phyloP scores from a whole-genome alignment of 2,329 filamentous ascomycete genomes.

The Triangularia setosa region DNA sequence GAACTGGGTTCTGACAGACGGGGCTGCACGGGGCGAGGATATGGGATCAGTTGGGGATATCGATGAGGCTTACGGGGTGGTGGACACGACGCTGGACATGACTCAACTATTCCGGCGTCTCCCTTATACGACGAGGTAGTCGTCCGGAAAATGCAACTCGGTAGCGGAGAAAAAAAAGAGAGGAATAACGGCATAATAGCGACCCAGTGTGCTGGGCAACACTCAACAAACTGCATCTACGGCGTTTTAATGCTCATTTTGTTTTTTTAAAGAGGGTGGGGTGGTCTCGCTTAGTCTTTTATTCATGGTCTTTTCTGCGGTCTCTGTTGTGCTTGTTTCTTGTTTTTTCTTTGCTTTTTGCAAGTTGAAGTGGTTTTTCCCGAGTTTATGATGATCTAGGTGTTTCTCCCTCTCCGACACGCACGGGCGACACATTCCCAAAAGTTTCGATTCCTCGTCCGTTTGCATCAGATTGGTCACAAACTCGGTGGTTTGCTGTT shows the following conservation, averaged over 20 bases:
- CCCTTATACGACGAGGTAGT: constrained; percentile 36
- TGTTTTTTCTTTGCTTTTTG: constrained; percentile 20
- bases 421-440: constrained; percentile 20
- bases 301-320: constrained; percentile 28
- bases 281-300: constrained; percentile 19
- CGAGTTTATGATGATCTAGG: not conserved
- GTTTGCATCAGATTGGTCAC: constrained; percentile 36
- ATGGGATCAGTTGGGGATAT: constrained; percentile 66
- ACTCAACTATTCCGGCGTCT: constrained; percentile 65
- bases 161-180: constrained; percentile 33
- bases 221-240: constrained; percentile 27
- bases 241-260: constrained; percentile 27
- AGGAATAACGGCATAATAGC: constrained; percentile 31
- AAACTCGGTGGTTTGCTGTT: constrained; percentile 32
- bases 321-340: constrained; percentile 27
- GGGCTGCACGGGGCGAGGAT: constrained; percentile 61
- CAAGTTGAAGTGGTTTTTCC: not conserved
- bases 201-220: constrained; percentile 19
- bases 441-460: constrained; percentile 28
- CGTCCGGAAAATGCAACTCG: constrained; percentile 38
- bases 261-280: constrained; percentile 14
- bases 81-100: constrained; percentile 66
- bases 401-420: constrained; percentile 1
- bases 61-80: constrained; percentile 61
- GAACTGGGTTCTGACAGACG: constrained; percentile 59